Percentiles rank a stretch among this genome's conserved stretches.
These are phyloP conservation scores for Hymenoscyphus infarciens DNA, from an alignment of 2,329 filamentous ascomycete species.

Conservation along the genomic window DNA sequence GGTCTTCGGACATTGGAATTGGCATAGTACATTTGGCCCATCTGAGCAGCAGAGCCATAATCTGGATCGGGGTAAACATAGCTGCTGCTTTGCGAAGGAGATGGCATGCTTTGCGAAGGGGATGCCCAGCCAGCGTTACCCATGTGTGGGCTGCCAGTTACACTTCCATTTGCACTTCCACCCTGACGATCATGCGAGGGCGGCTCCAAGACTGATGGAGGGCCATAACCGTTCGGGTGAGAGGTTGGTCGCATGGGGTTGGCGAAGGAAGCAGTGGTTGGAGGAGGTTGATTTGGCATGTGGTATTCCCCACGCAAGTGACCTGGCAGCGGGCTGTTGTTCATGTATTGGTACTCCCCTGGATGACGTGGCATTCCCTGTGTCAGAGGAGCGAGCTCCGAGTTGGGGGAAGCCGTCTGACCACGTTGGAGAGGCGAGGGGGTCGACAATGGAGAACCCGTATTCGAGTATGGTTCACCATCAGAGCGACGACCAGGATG, in stretches of 20 bases:
- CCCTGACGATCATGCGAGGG: constrained; percentile 72
- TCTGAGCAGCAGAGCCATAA: constrained; percentile 56
- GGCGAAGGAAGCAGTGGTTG: constrained; percentile 55
- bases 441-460: constrained; percentile 72
- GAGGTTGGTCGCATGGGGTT: constrained; percentile 67
- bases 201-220: constrained; percentile 71
- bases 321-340: constrained; percentile 73
- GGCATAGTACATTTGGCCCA: constrained; percentile 67
- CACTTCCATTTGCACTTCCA: constrained; percentile 69
- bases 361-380: constrained; percentile 49
- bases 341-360: constrained; percentile 71
- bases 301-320: constrained; percentile 69
- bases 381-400: constrained; percentile 67
- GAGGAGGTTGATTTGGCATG: constrained; percentile 54
- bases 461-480: constrained; percentile 66
- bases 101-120: constrained; percentile 64
- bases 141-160: constrained; percentile 82
- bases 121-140: constrained; percentile 72
- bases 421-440: constrained; percentile 79
- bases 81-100: constrained; percentile 58
- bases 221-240: constrained; percentile 79
- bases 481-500: constrained; percentile 59
- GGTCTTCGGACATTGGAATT: constrained; percentile 66
- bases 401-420: constrained; percentile 74
- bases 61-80: constrained; percentile 86